Base-by-base conservation (phyloP, 768 basidiomycete species). In the Phlebiopsis flavidoalba region DNA sequence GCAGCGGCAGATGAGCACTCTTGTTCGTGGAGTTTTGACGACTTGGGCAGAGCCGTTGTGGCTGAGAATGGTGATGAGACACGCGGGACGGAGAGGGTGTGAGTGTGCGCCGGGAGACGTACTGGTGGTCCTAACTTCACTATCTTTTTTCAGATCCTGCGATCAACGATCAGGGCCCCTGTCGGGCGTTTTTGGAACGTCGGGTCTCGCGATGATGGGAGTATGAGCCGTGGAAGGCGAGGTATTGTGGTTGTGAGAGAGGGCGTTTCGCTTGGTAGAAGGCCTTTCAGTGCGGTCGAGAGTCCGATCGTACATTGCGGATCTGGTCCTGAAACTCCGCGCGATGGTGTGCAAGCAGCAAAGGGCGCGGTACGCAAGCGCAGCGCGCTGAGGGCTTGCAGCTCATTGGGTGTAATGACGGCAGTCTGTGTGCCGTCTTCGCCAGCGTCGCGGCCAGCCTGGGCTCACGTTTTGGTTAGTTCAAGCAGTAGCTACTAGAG, bases 191-290 rank as follows among this genome's bases (percentile, higher is more conserved):
- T n/a, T 8, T 35, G 19, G 17, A 65, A 24, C 15, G 55, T 35
- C 8, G 67, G 63, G 60, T 68, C 67, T n/a, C n/a, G 61, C 57
- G 26, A 68, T 52, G 35, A 68, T 59, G n/a, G n/a, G 67, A 59
- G 58, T 61, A 68, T 7, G 57, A 31, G 4, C 65, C 67, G 24
- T 57, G 36, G 60, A 66, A 68, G 12, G 50, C 55, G 49, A 65
- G 37, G 55, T 37, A 56, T 10, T 15, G 50, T 19, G 60, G 15
- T 21, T 31, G 11, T 19, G 31, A 21, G n/a, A 8, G 17, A n/a
- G n/a, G n/a, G 17, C n/a, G 33, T 31, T 51, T n/a, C 17, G 22
- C 33, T 17, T 55, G 35, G 60, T 64, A 57, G 50, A 35, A 60
- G 17, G 15, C n/a, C n/a, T 40, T 62, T 54, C 31, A 64, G 35